Evolutionary conservation across 2,329 filamentous ascomycete species (phyloP).

Genomic region (Scytalidium lignicola): DNA sequence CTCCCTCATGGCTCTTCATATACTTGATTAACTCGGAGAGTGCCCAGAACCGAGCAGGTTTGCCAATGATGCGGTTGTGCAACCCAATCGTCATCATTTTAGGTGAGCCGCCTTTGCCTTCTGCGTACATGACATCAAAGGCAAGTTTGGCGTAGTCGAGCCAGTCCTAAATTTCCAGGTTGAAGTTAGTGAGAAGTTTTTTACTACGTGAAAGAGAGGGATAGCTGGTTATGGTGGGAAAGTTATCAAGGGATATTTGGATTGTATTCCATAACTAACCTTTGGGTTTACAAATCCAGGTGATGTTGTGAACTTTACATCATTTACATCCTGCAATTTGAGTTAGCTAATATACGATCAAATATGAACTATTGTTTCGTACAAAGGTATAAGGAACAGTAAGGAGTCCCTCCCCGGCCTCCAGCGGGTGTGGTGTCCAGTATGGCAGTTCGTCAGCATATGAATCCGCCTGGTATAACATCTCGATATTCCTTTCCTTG

Average conservation of each 20-base stretch:
- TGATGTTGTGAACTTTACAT: not conserved
- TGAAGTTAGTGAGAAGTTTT: not conserved
- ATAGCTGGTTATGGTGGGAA: too few species aligned
- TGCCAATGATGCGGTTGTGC: constrained; percentile 47
- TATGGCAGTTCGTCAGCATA: constrained; percentile 53
- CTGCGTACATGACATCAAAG: constrained; percentile 49
- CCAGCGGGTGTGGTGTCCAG: constrained; percentile 47
- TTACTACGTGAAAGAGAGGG: not conserved
- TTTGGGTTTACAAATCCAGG: not conserved
- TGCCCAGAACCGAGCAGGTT: constrained; percentile 45
- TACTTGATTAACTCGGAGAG: constrained; percentile 49
- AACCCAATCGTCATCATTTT: constrained; percentile 55
- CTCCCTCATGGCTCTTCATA: constrained; percentile 43
- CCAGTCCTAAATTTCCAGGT: constrained; percentile 10
- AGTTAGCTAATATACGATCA: not conserved
- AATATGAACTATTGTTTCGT: not conserved
- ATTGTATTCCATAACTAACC: not conserved
- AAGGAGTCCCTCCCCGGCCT: constrained; percentile 44
- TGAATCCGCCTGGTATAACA: constrained; percentile 44
- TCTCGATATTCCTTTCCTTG: constrained; percentile 45
- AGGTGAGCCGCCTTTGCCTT: constrained; percentile 31
- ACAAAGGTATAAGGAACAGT: constrained; percentile 48
- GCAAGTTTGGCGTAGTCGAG: constrained; percentile 43
- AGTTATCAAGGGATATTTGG: not conserved
- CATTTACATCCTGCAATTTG: not conserved